A percentile compares a stretch with the other conserved stretches of the same genome.
phyloP scores from a whole-genome alignment of 2,329 filamentous ascomycete species.

The Fonsecaea multimorphosa region DNA sequence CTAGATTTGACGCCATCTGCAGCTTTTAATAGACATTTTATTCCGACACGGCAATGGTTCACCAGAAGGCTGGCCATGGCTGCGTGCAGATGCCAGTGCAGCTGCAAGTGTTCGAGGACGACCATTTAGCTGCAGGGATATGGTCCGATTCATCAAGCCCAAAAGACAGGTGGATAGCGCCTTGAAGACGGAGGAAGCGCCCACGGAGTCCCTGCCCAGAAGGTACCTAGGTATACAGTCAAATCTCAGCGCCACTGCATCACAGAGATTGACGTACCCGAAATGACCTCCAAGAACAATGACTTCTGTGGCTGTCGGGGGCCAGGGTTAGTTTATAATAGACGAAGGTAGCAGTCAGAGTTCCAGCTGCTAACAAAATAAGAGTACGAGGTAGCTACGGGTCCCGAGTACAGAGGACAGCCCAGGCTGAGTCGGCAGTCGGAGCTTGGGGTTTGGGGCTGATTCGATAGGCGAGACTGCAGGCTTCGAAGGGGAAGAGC shows the following conservation, averaged over 20 bases:
- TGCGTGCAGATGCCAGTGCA: conserved; percentile 3
- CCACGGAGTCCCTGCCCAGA: background rate
- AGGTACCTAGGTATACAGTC: background rate
- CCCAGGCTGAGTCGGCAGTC: conserved; percentile 16
- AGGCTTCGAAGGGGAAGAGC: background rate
- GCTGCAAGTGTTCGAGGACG: background rate
- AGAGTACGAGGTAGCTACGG: too few relatives aligned
- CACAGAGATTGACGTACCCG: background rate
- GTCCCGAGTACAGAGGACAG: background rate
- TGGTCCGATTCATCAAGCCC: background rate
- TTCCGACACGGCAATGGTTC: conserved; percentile 10
- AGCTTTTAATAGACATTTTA: conserved; percentile 25
- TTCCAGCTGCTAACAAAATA: too few relatives aligned
- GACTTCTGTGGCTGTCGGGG: conserved; percentile 1
- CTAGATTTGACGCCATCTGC: conserved; percentile 19
- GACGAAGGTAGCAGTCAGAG: background rate
- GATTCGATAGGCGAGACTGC: conserved; percentile 12
- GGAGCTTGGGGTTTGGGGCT: background rate
- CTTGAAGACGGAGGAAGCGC: background rate
- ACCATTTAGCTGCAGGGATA: background rate
- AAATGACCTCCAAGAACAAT: background rate
- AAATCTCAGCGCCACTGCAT: background rate
- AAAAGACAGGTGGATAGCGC: background rate
- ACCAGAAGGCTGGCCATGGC: background rate
- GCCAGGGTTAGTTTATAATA: conserved; percentile 3